Conservation (phyloP, 1,284 basidiomycete species). For the Entoloma clypeatum region DNA sequence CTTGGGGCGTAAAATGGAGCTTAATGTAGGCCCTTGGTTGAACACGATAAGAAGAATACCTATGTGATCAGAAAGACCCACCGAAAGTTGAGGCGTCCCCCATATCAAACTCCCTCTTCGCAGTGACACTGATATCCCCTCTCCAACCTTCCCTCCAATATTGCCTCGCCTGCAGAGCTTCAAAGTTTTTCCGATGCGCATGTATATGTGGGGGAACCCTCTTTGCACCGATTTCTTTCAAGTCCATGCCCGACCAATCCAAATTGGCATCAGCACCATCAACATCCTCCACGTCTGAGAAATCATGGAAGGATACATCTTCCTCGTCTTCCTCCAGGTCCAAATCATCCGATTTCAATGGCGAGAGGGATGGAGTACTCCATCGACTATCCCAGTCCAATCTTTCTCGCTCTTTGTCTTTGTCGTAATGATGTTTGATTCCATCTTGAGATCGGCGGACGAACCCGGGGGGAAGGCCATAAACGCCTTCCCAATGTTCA, state of each 20-base stretch:
- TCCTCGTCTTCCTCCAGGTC: slow-evolving; percentile 32
- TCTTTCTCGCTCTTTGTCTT: slow-evolving; percentile 20
- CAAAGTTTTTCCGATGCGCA: slow-evolving; percentile 48
- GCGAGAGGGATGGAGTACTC: slow-evolving; percentile 43
- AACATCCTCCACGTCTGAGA: slow-evolving; percentile 9
- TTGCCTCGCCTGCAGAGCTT: slow-evolving; percentile 55
- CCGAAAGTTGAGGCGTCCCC: slow-evolving; percentile 68
- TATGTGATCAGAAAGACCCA: slow-evolving; percentile 22
- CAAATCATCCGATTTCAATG: slow-evolving; percentile 42
- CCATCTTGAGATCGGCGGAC: slow-evolving; percentile 28
- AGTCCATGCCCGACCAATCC: slow-evolving; percentile 3
- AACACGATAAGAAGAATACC: neutral
- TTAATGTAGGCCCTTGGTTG: slow-evolving; percentile 39
- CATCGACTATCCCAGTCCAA: slow-evolving; percentile 36
- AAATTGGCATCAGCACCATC: slow-evolving; percentile 13
- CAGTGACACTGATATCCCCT: slow-evolving; percentile 35
- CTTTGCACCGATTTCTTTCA: slow-evolving; percentile 10
- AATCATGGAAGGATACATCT: slow-evolving; percentile 27
- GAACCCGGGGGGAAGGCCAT: slow-evolving; percentile 48
- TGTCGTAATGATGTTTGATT: slow-evolving; percentile 21
- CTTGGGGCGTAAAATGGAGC: slow-evolving; percentile 12
- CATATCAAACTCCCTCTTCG: slow-evolving; percentile 48
- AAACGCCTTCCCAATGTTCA: slow-evolving; percentile 72
- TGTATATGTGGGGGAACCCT: slow-evolving; percentile 31
- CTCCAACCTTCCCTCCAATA: slow-evolving; percentile 69